Conservation (phyloP, 2,329 filamentous ascomycete species). For the Lachnellula cervina region DNA sequence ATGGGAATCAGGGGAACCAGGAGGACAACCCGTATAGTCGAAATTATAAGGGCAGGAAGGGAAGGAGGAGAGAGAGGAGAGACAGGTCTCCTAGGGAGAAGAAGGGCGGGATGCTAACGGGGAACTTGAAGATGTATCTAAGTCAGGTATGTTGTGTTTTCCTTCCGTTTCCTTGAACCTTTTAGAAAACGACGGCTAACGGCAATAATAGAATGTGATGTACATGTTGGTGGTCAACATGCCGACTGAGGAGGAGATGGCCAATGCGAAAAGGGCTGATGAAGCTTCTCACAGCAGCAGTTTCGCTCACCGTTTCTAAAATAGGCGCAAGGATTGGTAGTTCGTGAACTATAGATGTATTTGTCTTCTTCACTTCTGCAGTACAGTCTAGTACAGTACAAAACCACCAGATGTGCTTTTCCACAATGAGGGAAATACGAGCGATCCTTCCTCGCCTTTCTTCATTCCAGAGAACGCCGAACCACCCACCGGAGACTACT, state of each 20-base stretch:
- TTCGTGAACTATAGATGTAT: too few relatives aligned
- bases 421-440: too few relatives aligned
- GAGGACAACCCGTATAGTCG: not conserved
- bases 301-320: too few relatives aligned
- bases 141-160: not conserved
- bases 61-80: not conserved
- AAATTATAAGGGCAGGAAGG: not conserved
- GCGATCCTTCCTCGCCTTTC: too few relatives aligned
- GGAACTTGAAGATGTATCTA: not conserved
- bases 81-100: not conserved
- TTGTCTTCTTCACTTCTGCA: too few relatives aligned
- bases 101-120: not conserved
- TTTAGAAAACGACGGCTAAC: not conserved
- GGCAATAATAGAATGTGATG: constrained; percentile 36
- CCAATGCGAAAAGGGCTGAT: not conserved
- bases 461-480: too few relatives aligned
- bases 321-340: too few relatives aligned
- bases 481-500: too few relatives aligned
- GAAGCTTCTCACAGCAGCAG: not conserved
- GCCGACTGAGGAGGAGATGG: constrained; percentile 31
- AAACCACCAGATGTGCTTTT: too few relatives aligned
- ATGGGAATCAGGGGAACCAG: not conserved
- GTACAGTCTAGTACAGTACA: too few relatives aligned
- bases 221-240: constrained; percentile 47
- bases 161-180: not conserved